phyloP scores from a whole-genome alignment of 768 basidiomycete species.

The Termitomyces eurrhizus region DNA sequence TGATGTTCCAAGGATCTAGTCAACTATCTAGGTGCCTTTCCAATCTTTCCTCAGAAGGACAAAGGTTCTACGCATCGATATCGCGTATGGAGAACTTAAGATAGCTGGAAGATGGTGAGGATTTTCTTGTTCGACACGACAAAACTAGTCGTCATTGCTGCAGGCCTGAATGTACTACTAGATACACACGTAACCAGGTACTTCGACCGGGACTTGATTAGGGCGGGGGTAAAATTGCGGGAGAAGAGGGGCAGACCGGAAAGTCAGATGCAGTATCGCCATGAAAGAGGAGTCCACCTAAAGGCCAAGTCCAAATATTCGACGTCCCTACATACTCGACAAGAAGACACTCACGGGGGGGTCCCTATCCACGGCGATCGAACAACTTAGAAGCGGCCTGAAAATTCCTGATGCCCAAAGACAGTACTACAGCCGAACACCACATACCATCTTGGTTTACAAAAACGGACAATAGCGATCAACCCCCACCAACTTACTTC shows the following conservation, averaged over 20 bases:
- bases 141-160: background rate
- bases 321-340: background rate
- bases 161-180: background rate
- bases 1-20: background rate
- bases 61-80: background rate
- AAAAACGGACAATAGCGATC: background rate
- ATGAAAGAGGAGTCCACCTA: background rate
- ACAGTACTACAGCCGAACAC: background rate
- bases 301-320: background rate
- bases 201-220: background rate
- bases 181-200: background rate
- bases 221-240: background rate
- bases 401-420: background rate
- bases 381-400: background rate
- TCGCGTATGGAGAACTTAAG: background rate
- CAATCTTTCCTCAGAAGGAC: background rate
- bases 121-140: background rate
- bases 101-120: background rate
- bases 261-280: background rate
- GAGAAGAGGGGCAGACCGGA: background rate
- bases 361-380: no score
- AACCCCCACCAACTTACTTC: background rate
- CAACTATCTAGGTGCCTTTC: background rate
- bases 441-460: background rate
- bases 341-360: background rate